Base-by-base conservation (phyloP, 2,329 filamentous ascomycete species). In the Venturia carpophila region DNA sequence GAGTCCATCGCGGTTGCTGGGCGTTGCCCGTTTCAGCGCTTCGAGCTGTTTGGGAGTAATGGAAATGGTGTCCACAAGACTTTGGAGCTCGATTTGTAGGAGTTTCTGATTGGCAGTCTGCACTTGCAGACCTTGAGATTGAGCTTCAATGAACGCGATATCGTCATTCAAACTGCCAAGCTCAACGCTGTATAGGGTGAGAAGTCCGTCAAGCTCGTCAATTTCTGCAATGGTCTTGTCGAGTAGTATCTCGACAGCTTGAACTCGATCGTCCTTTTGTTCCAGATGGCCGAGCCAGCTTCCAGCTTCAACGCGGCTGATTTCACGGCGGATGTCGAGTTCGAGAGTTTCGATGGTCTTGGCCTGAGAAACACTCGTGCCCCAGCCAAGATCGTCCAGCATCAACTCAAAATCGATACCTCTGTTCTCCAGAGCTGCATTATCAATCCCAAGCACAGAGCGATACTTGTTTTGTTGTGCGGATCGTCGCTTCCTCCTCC, bases 61-160 rank as follows among this genome's bases (percentile, higher is more conserved):
- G 13, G 92, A 92, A 65, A 96, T 92, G 0, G 91, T 97, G 69
- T 92, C 87, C 30, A 99, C 83, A n/a, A 97, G 80, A 42, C 88
- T 89, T 73, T 95, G 87, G 1, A 99, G 83, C 75, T 99, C 94
- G 68, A 88, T 90, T 75, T 93, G 91, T 60, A 99, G 83, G 37
- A 96, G 83, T 75, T 96, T 96, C 74, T 99, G 94, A 71, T 99
- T 99, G 49, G 94, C 91, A 24, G 93, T 93, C 76, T 97, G 94
- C 7, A 99, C 93, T 72, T 99, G 94, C 60, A 99, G 80, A 79
- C 94, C 94, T 77, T 99, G 93, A 7, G 91, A 92, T 76, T 99
- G 94, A 1, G 94, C 92, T 78, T 99, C 94, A 69, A 99, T 97
- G 73, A 95, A 97, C 3, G 92, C 88, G 70, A 99, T 95, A 71